These are phyloP conservation scores for Floccularia luteovirens DNA, from an alignment of 768 basidiomycete species.

Conservation along the genomic window DNA sequence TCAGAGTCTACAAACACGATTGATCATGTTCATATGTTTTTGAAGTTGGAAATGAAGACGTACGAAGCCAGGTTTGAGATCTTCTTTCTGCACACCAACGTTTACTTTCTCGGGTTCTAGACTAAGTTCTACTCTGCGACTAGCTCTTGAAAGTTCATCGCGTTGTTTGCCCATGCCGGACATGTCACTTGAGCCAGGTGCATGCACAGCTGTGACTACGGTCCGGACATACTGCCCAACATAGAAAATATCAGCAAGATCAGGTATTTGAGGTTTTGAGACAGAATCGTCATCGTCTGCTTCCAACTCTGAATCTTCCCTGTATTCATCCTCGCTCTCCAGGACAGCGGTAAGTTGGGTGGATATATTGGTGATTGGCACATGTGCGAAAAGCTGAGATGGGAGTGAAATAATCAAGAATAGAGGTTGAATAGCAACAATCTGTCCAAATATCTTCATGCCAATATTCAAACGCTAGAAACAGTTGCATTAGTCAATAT, in stretches of 20 bases:
- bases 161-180: constrained; percentile 52
- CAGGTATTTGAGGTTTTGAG: constrained; percentile 41
- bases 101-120: constrained; percentile 83
- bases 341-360: constrained; percentile 66
- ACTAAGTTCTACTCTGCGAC: constrained; percentile 79
- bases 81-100: constrained; percentile 66
- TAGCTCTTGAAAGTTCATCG: constrained; percentile 60
- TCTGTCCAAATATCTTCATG: constrained; percentile 84
- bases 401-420: constrained; percentile 92
- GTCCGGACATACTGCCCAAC: constrained; percentile 85
- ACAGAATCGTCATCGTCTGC: constrained; percentile 41
- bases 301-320: constrained; percentile 34
- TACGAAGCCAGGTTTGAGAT: constrained; percentile 71
- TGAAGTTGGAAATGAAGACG: constrained; percentile 23
- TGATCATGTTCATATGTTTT: constrained; percentile 2
- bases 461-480: constrained; percentile 68
- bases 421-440: constrained; percentile 81
- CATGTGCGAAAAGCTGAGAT: constrained; percentile 87
- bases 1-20: constrained; percentile 47
- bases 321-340: constrained; percentile 52
- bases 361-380: constrained; percentile 92
- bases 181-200: constrained; percentile 55
- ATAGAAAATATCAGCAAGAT: constrained; percentile 66
- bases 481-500: constrained; percentile 5
- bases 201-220: constrained; percentile 62